Conservation (phyloP, 2,329 filamentous ascomycete genomes). For the Botrytis galanthina region DNA sequence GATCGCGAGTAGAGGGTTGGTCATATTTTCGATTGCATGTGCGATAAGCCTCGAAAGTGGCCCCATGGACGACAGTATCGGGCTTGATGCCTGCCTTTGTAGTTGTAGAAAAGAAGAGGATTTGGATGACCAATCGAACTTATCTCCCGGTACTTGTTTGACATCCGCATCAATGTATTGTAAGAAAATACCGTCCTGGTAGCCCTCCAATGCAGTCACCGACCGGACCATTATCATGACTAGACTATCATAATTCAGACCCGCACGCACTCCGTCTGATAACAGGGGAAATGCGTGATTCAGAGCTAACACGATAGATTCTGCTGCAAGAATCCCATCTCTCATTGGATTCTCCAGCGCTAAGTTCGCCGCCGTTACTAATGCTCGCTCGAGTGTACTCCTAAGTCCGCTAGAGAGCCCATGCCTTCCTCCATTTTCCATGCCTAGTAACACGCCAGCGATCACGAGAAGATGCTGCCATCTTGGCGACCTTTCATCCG, state of each 20-base stretch:
- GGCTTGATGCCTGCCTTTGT: slow-evolving; percentile 53
- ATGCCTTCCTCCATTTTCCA: slow-evolving; percentile 54
- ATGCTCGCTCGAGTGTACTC: slow-evolving; percentile 56
- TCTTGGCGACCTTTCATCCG: slow-evolving; percentile 57
- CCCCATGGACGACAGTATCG: slow-evolving; percentile 59
- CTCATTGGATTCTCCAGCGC: slow-evolving; percentile 52
- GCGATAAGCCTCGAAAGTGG: slow-evolving; percentile 61
- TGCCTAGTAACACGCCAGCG: slow-evolving; percentile 59
- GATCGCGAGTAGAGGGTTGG: slow-evolving; percentile 44
- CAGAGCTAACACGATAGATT: slow-evolving; percentile 56
- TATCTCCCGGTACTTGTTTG: slow-evolving; percentile 46
- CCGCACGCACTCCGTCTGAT: slow-evolving; percentile 50
- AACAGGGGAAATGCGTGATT: slow-evolving; percentile 63
- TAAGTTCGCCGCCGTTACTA: slow-evolving; percentile 60
- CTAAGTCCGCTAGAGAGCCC: slow-evolving; percentile 54
- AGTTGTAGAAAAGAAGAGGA: slow-evolving; percentile 58
- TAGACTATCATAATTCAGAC: slow-evolving; percentile 57
- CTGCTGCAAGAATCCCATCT: slow-evolving; percentile 49
- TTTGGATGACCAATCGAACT: slow-evolving; percentile 57
- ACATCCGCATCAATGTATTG: slow-evolving; percentile 62
- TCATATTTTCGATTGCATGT: slow-evolving; percentile 57
- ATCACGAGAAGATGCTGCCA: slow-evolving; percentile 68
- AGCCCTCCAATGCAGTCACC: slow-evolving; percentile 59
- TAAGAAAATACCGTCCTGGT: slow-evolving; percentile 64
- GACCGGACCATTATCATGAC: slow-evolving; percentile 57